Evolutionary conservation across 768 basidiomycete genomes (phyloP), one percentile per base, ranked within the genome.

Genomic region (Dacryopinax primogenitus): DNA sequence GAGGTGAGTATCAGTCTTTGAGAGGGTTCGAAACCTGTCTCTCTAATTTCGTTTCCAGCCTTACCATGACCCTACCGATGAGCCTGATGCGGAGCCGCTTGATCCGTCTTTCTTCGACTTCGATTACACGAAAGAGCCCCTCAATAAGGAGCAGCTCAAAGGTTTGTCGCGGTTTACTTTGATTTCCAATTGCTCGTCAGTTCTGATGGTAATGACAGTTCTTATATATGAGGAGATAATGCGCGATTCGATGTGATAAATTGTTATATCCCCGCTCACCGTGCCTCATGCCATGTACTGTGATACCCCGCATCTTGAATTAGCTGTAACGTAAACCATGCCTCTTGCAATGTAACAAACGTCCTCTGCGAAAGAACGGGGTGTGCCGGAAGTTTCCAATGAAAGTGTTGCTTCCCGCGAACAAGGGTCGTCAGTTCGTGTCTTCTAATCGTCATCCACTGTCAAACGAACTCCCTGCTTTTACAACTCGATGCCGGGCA

Each of bases 91-190:
- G 0, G 88, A 92, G 3, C 94, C 95, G n/a, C 85, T 99, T 61
- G 90, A 91, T 69, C 88, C 92, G 2, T 87, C 88, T 69, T 99
- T 98, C 80, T 99, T 99, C 75, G 92, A 95, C 72, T 98, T 98
- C 74, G 96, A 99, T 75, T 77, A 88, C 90, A 69, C 51, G 30
- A 58, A 58, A 18, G 51, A 58, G 26, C 51, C 51, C 26, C 51
- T 58, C 4, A 58, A 58, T 30, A 77, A 88, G 82, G 2, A 63
- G 37, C 39, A 34, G 61, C 58, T 44, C 36, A 47, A 47, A n/a
- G 35, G 62, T 16, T 28, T 30, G 39, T 37, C 33, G 32, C 1
- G 18, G 51, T 41, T 33, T 63, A 1, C 61, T 1, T 23, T 61
- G 66, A 21, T 65, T 35, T 32, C 39, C 70, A 66, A 33, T 64